Conservation (phyloP, 164 flowering plant genomes). For the Piper betle region DNA sequence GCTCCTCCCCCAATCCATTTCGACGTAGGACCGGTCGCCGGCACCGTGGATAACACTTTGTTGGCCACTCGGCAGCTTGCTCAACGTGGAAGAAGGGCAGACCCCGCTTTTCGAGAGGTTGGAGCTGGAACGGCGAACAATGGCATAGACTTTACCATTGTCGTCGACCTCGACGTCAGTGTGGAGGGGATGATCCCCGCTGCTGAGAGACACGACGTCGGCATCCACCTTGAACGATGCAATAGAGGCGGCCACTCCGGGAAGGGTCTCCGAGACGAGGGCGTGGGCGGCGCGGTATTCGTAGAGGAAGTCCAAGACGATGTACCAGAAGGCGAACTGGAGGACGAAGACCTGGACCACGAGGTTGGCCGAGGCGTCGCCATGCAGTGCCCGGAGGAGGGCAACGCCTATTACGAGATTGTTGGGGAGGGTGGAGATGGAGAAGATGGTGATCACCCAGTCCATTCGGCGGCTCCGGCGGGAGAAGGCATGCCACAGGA, state of each 20-base stretch:
- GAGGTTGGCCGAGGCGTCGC: slow-evolving; percentile 47
- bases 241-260: slow-evolving; percentile 73
- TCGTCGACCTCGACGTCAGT: slow-evolving; percentile 70
- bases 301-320: slow-evolving; percentile 76
- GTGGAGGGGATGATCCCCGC: slow-evolving; percentile 41
- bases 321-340: slow-evolving; percentile 91
- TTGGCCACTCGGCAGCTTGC: too few species aligned
- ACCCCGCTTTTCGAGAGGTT: slow-evolving; percentile 44
- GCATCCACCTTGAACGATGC: slow-evolving; percentile 79
- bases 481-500: slow-evolving; percentile 42
- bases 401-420: slow-evolving; percentile 95
- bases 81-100: background rate
- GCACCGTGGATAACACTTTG: slow-evolving; percentile 30
- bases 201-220: slow-evolving; percentile 73
- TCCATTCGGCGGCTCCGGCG: slow-evolving; percentile 43
- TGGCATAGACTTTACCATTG: slow-evolving; percentile 74
- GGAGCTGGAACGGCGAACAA: slow-evolving; percentile 66
- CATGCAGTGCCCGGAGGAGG: slow-evolving; percentile 80
- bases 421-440: slow-evolving; percentile 81
- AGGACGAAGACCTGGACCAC: slow-evolving; percentile 96
- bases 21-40: slow-evolving; percentile 5
- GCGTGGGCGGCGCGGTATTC: slow-evolving; percentile 69
- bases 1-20: too few species aligned
- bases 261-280: slow-evolving; percentile 78
- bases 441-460: slow-evolving; percentile 79